Percentiles rank a stretch among this genome's conserved stretches.
phyloP scores from a whole-genome alignment of 2,329 filamentous ascomycete genomes.

The Chrysosporium queenslandicum region DNA sequence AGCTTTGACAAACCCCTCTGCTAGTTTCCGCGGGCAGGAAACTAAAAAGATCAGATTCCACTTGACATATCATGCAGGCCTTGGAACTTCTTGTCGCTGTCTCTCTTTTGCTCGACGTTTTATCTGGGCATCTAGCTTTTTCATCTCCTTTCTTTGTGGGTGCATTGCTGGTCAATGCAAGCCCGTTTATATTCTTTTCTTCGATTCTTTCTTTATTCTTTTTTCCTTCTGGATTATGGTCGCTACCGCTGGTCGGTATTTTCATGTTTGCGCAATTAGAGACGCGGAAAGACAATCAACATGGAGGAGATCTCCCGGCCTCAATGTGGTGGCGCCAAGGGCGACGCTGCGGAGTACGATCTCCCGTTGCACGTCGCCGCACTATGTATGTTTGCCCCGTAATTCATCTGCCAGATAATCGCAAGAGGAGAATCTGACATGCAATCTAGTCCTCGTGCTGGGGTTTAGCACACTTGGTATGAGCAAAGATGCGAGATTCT shows the following conservation, averaged over 20 bases:
- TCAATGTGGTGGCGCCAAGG: slow-evolving; percentile 14
- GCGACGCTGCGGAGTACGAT: slow-evolving; percentile 15
- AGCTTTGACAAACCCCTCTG: background rate
- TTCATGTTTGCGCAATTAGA: slow-evolving; percentile 1
- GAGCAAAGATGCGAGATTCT: background rate
- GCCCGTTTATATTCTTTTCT: slow-evolving; percentile 3
- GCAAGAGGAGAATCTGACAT: background rate
- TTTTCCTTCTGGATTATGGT: slow-evolving; percentile 11
- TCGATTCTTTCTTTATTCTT: slow-evolving; percentile 5
- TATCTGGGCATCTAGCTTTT: background rate
- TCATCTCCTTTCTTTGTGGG: background rate
- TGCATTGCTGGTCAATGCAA: slow-evolving; percentile 16
- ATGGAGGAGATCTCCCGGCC: slow-evolving; percentile 11
- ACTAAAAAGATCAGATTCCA: background rate
- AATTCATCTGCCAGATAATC: too few species aligned
- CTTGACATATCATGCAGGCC: slow-evolving; percentile 11
- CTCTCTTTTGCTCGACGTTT: slow-evolving; percentile 6
- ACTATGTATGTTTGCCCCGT: slow-evolving; percentile 14
- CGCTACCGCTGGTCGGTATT: slow-evolving; percentile 8
- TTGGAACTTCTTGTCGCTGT: slow-evolving; percentile 9
- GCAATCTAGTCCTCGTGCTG: slow-evolving; percentile 13
- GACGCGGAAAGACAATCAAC: slow-evolving; percentile 8
- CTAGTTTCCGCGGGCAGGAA: background rate
- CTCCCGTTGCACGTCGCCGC: slow-evolving; percentile 18
- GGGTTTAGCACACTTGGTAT: slow-evolving; percentile 13